Conservation (phyloP, 1,284 basidiomycete genomes). For the Melampsora americana region DNA sequence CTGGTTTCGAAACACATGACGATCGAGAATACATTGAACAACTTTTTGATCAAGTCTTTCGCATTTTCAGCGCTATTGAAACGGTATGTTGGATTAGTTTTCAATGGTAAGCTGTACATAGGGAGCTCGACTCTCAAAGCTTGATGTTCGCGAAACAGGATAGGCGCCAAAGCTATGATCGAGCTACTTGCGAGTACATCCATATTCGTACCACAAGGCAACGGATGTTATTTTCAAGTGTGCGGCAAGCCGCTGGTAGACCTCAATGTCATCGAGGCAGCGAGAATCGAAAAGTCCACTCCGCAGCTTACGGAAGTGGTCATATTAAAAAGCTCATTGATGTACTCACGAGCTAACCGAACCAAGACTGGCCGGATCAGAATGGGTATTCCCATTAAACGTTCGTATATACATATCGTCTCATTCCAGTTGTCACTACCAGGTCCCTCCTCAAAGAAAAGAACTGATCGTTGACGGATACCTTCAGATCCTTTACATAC, state of each 20-base stretch:
- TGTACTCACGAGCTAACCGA: slow-evolving; percentile 24
- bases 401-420: not conserved
- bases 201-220: slow-evolving; percentile 30
- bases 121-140: not conserved
- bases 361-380: not conserved
- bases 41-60: slow-evolving; percentile 21
- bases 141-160: not conserved
- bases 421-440: too few relatives aligned
- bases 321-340: slow-evolving; percentile 21
- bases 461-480: not conserved
- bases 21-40: slow-evolving; percentile 22
- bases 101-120: not conserved
- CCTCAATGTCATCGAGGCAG: not conserved
- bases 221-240: slow-evolving; percentile 40
- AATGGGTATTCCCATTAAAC: slow-evolving; percentile 9
- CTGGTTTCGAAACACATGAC: slow-evolving; percentile 27
- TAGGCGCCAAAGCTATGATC: slow-evolving; percentile 24
- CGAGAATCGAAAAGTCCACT: not conserved
- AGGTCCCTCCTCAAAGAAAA: not conserved
- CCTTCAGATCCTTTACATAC: slow-evolving; percentile 5
- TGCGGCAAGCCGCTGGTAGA: slow-evolving; percentile 22
- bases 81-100: slow-evolving; percentile 4
- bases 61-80: slow-evolving; percentile 14
- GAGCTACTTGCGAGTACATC: slow-evolving; percentile 24
- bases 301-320: slow-evolving; percentile 7